These are phyloP conservation scores for Trypanosoma theileri DNA, from an alignment of 208 protist species.

Conservation along the genomic window DNA sequence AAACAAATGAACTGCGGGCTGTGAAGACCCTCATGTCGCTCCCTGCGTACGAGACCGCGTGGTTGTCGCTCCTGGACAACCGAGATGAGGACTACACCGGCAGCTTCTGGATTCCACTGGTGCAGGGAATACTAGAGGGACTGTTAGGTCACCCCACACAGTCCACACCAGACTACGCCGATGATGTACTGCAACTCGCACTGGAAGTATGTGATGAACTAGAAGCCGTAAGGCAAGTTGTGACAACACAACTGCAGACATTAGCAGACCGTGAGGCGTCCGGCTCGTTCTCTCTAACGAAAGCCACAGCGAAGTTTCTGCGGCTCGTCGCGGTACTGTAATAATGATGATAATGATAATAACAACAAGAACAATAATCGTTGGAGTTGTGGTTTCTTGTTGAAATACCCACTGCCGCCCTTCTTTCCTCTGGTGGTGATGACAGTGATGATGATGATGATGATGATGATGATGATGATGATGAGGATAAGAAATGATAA, in stretches of 20 bases:
- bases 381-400: no score
- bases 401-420: no score
- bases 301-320: constrained; percentile 51
- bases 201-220: constrained; percentile 69
- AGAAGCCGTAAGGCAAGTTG: constrained; percentile 27
- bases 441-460: no score
- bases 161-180: constrained; percentile 8
- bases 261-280: constrained; percentile 19
- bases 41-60: constrained; percentile 45
- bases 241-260: constrained; percentile 41
- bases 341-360: not conserved
- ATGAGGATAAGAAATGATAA: no score
- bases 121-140: constrained; percentile 35
- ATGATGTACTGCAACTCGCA: constrained; percentile 41
- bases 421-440: no score
- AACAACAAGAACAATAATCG: not conserved
- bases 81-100: constrained; percentile 29
- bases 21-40: constrained; percentile 51
- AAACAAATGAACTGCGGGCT: constrained; percentile 45
- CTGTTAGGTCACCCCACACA: constrained; percentile 8
- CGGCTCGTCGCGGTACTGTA: constrained; percentile 16
- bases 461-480: no score
- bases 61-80: constrained; percentile 38
- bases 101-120: constrained; percentile 66
- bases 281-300: constrained; percentile 29